Base-by-base conservation (phyloP, 352 stramenopile species). In the Pythium chondricola region DNA sequence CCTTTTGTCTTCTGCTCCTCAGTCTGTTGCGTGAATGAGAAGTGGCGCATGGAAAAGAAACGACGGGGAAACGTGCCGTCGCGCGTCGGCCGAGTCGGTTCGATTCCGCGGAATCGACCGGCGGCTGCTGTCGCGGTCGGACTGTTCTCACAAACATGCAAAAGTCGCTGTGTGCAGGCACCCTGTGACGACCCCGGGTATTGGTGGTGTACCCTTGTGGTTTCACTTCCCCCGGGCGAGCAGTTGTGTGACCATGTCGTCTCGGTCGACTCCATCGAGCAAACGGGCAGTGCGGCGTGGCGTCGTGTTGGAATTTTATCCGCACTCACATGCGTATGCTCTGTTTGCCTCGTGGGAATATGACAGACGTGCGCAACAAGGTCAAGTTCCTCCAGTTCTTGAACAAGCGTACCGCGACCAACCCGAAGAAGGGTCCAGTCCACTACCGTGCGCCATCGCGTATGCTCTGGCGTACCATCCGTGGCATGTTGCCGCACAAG, bases 401-500 rank as follows among this genome's bases (percentile, higher is more conserved):
- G 69, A 95, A 97, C 67, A 99, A 99, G 83, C 85, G 87, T 71
- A 98, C 93, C 63, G 97, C 97, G 69, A 99, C 96, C 44, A 99
- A 99, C 87, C 96, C 96, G 40, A 91, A 89, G 67, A 80, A 88
- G 63, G 97, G 97, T 59, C 97, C 97, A 43, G 95, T 98, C 69
- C 96, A 99, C 82, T 98, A 98, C 93, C 96, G 97, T 69, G 82
- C 87, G 22, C 97, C 97, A 41, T 95, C 95, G 55, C 74, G 85
- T 37, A 99, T 99, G 79, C 66, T 92, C 56, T 90, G 79, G 81
- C 77, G 79, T 48, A 87, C 83, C 41, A 81, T 99, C 61, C 95
- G 95, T 74, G 96, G 97, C 59, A 99, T 99, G 97, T 75, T 99
- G 52, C 93, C 97, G 45, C 97, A 99, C 79, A 99, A 99, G 92